Evolutionary conservation across 139 green algal genomes (phyloP), one percentile per base, ranked within the genome.

Genomic region (Yamagishiella unicocca): DNA sequence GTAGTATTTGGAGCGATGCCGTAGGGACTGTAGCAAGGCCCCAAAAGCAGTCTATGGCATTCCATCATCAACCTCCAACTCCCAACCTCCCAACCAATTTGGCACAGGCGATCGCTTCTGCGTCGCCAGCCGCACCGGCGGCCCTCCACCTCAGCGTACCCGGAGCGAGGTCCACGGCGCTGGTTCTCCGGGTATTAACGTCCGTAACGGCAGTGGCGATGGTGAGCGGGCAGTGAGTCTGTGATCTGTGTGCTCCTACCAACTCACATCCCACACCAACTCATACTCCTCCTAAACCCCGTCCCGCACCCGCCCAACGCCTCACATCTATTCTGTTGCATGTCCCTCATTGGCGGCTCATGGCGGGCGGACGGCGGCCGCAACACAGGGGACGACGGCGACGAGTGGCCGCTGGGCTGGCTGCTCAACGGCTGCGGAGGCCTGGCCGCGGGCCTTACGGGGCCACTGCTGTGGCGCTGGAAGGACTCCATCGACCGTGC

Each of bases 401-500:
- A 96, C 4, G 94, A 95, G 84, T 92, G 91, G 77, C 81, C 61
- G 50, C 29, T 92, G 55, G 89, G 80, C 21, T 86, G 80, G 80
- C 31, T 86, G 31, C 80, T 86, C 50, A 92, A 92, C 53, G 89
- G 89, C 66, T 89, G 68, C 42, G 43, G 89, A 2, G 82, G 84
- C 1, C 0, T 58, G 40, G 40, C 82, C 22, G 25, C 37, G 2
- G 7, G 27, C 12, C 35, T 75, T 89, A n/a, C 85, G 96, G 89
- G 96, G 90, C 40, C 85, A 9, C 97, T 91, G 90, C 90, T 99
- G 55, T 99, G 97, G 97, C 71, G 5, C 4, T 87, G 94, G 85
- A 99, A 99, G 91, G 96, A 99, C 83, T 86, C 85, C 29, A 99
- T 99, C 66, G 97, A 99, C 91, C 86, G 94, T 1, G 84, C 88